Percentiles rank a stretch among this genome's conserved stretches.
Evolutionary conservation across 2,329 filamentous ascomycete genomes (phyloP).

Genomic region (Colletotrichum salicis): DNA sequence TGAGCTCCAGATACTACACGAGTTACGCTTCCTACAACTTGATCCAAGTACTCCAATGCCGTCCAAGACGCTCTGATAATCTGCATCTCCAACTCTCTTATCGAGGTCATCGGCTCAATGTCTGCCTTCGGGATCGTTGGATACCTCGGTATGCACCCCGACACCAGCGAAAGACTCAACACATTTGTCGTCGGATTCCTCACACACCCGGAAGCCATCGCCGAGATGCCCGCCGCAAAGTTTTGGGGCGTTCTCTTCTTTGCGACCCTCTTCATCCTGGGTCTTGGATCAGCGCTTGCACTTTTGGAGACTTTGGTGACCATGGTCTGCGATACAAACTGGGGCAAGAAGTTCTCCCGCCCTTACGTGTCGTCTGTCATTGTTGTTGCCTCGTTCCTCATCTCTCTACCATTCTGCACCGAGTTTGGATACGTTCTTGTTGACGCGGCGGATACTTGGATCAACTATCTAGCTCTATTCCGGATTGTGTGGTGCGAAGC

Average conservation of each 20-base stretch:
- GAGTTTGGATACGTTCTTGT: conserved; percentile 64
- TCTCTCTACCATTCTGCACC: conserved; percentile 64
- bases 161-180: conserved; percentile 49
- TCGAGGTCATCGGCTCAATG: conserved; percentile 57
- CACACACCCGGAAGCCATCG: conserved; percentile 62
- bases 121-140: conserved; percentile 64
- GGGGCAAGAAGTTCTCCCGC: conserved; percentile 50
- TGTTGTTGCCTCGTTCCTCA: conserved; percentile 56
- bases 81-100: conserved; percentile 61
- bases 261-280: conserved; percentile 63
- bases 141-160: conserved; percentile 46
- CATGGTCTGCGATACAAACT: conserved; percentile 56
- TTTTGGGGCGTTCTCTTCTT: conserved; percentile 64
- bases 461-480: conserved; percentile 62
- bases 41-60: conserved; percentile 61
- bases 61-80: conserved; percentile 66
- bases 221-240: conserved; percentile 65
- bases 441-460: conserved; percentile 62
- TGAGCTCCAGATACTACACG: conserved; percentile 66
- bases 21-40: conserved; percentile 66
- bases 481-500: conserved; percentile 62
- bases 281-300: conserved; percentile 63
- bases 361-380: conserved; percentile 56
- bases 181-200: conserved; percentile 66
- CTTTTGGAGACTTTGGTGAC: conserved; percentile 64